These are phyloP conservation scores for Flaveria trinervia DNA, from an alignment of 129 eudicot genomes.

Conservation along the genomic window DNA sequence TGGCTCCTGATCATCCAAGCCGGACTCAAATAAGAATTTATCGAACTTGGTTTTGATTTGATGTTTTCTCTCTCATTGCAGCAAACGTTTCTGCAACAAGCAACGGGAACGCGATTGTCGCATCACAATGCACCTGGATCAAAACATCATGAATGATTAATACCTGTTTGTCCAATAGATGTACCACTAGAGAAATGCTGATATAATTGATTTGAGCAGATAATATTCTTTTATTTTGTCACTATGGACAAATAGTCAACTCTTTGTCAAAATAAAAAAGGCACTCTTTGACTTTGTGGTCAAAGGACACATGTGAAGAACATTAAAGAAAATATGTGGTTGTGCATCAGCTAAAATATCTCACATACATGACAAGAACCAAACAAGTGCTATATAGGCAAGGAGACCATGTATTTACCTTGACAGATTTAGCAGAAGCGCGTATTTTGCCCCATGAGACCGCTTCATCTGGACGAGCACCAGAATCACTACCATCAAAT, in stretches of 20 bases:
- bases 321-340: background rate
- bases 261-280: background rate
- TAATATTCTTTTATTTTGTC: background rate
- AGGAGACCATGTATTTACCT: constrained; percentile 46
- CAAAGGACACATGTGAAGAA: background rate
- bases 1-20: background rate
- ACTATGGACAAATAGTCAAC: background rate
- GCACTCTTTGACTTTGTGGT: background rate
- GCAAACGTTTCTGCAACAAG: constrained; percentile 95
- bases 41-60: constrained; percentile 28
- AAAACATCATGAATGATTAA: background rate
- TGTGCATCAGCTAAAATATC: background rate
- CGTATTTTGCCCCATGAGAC: constrained; percentile 97
- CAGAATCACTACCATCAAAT: constrained; percentile 97
- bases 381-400: constrained; percentile 45
- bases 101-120: constrained; percentile 89
- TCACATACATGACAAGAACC: constrained; percentile 12
- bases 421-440: constrained; percentile 82
- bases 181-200: background rate
- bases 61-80: constrained; percentile 36
- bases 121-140: constrained; percentile 93
- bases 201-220: background rate
- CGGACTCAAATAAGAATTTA: background rate
- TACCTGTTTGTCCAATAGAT: background rate
- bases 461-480: constrained; percentile 98